phyloP scores from a whole-genome alignment of 805 yeast species.

The Candida schatavii region DNA sequence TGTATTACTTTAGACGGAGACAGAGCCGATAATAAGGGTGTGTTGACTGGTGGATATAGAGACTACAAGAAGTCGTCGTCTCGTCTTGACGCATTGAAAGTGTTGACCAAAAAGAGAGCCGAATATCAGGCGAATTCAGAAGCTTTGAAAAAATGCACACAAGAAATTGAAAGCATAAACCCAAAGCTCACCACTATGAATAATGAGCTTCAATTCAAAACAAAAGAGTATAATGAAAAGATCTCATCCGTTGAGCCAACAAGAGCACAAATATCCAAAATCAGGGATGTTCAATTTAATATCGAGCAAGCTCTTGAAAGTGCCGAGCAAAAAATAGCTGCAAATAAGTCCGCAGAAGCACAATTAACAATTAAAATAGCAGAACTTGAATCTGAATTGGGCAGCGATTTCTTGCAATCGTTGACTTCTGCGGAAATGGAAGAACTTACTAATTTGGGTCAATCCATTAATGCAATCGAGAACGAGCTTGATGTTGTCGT shows the following conservation, averaged over 20 bases:
- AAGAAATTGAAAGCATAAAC: conserved; percentile 44
- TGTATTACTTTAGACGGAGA: conserved; percentile 94
- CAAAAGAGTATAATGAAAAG: conserved; percentile 43
- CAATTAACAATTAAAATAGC: conserved; percentile 35
- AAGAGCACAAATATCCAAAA: conserved; percentile 39
- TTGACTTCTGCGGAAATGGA: conserved; percentile 49
- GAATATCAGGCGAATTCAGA: conserved; percentile 41
- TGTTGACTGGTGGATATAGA: conserved; percentile 82
- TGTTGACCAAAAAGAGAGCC: conserved; percentile 49
- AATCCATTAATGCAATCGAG: conserved; percentile 37
- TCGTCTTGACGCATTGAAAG: conserved; percentile 66
- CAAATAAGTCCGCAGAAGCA: conserved; percentile 31
- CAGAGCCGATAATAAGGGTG: conserved; percentile 79
- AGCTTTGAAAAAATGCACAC: conserved; percentile 37
- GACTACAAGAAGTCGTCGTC: conserved; percentile 53
- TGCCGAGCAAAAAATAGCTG: conserved; percentile 31
- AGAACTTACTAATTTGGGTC: conserved; percentile 34
- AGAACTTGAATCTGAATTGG: conserved; percentile 48
- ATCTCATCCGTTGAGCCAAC: conserved; percentile 41
- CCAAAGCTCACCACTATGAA: conserved; percentile 49
- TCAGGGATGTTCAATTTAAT: conserved; percentile 39
- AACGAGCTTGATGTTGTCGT: conserved; percentile 38
- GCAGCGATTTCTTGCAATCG: conserved; percentile 50
- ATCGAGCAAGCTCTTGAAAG: conserved; percentile 43
- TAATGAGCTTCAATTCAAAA: conserved; percentile 36